Evolutionary conservation across 371 early-diverging fungal genomes (phyloP), one percentile per base, ranked within the genome.

Genomic region (Gilbertella persicaria): DNA sequence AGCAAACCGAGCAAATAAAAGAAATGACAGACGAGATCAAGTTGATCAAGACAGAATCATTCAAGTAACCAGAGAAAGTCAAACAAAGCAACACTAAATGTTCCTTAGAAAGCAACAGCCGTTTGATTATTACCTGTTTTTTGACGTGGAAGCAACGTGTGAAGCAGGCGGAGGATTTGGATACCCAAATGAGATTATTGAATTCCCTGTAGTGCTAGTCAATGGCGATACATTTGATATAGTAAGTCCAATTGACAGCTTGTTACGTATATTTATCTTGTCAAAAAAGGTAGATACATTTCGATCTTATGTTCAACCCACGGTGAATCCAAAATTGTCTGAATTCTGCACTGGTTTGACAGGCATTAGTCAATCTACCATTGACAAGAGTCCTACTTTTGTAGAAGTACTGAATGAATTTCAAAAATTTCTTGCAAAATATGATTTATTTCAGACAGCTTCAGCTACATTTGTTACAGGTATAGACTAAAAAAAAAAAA

Each of bases 101-200:
- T 19, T 40, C 28, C 36, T 12, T 21, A 40, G 25, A 16, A 46
- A 13, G 1, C 40, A 28, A 6, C 64, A 63, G 13, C 42, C 50
- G 0, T 82, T 72, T 47, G 83, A 82, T 41, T 85, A 84, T 47
- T 85, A 80, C 30, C 60, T 80, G 41, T 90, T 90, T 36, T 85
- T 89, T 55, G 93, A 93, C 64, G 85, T 91, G 4, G 93, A 93
- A 60, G 93, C 90, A 23, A 93, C 93, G 0, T 91, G 91, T 55
- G 87, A 86, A 55, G 76, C 63, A 35, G 67, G 70, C 16, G 72
- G 73, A 9, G 81, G 76, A 6, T 78, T 83, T 50, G 71, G 71
- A 5, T 82, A 71, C 53, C 80, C 80, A 0, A 85, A 89, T 72
- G 92, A 93, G 62, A 90, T 93, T 48, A 93, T 93, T 44, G 93